Percentiles rank a stretch among this genome's conserved stretches.
These are phyloP conservation scores for Trametes sp. DNA, from an alignment of 1,284 basidiomycete species.

Conservation along the genomic window DNA sequence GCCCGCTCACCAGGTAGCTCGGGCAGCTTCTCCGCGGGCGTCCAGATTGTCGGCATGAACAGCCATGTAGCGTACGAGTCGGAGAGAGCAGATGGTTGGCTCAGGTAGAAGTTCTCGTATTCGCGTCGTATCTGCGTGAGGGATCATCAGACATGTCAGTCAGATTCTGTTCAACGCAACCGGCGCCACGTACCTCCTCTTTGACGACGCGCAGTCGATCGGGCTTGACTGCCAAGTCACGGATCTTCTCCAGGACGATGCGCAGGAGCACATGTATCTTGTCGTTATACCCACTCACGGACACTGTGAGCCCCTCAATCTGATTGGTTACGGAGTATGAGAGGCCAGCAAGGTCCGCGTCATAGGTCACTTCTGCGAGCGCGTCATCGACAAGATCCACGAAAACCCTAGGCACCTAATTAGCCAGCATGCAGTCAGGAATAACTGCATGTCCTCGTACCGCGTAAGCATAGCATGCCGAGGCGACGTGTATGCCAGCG, in stretches of 20 bases:
- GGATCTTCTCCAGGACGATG: conserved; percentile 36
- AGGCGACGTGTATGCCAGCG: conserved; percentile 37
- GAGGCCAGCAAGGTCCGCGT: conserved; percentile 72
- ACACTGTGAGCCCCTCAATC: conserved; percentile 53
- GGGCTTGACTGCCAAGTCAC: conserved; percentile 26
- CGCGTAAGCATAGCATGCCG: conserved; percentile 38
- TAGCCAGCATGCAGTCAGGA: too few relatives aligned
- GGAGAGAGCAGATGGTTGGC: conserved; percentile 39
- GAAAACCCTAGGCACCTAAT: conserved; percentile 40
- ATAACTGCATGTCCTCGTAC: too few relatives aligned
- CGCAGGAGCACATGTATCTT: conserved; percentile 65
- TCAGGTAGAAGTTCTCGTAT: conserved; percentile 41
- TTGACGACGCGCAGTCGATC: conserved; percentile 38
- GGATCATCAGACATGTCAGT: not conserved
- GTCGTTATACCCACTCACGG: conserved; percentile 70
- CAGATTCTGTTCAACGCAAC: not conserved
- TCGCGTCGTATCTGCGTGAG: conserved; percentile 32
- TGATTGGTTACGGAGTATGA: conserved; percentile 56
- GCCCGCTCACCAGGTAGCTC: conserved; percentile 34
- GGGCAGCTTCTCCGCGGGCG: conserved; percentile 37
- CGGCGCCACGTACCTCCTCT: conserved; percentile 35
- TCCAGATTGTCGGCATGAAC: conserved; percentile 37
- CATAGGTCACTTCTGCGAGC: conserved; percentile 55
- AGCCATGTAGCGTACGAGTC: conserved; percentile 33
- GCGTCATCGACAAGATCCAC: conserved; percentile 44